Evolutionary conservation across 495 filamentous ascomycete species (phyloP).

Genomic region (Tuber aestivum): DNA sequence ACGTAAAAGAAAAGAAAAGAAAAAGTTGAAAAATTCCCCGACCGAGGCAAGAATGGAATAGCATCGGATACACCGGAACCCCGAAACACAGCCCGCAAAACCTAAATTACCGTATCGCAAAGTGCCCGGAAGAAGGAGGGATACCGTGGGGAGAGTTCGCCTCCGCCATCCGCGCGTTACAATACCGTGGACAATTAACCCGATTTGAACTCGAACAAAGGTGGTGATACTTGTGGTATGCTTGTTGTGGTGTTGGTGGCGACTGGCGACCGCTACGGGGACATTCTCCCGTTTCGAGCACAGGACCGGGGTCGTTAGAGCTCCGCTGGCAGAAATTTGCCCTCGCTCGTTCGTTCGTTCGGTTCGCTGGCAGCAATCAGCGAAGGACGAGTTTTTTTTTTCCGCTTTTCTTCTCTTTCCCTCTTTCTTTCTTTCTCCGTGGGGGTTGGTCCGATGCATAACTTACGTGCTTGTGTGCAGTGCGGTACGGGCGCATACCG

Average conservation of each 20-base stretch:
- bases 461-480: neutral
- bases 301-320: neutral
- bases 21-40: neutral
- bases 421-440: neutral
- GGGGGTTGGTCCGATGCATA: slow-evolving; percentile 1
- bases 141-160: neutral
- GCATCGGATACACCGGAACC: neutral
- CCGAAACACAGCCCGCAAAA: neutral
- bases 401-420: too few relatives aligned
- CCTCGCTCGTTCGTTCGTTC: neutral
- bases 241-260: too few relatives aligned
- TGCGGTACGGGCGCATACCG: neutral
- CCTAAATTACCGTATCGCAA: neutral
- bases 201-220: neutral
- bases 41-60: neutral
- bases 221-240: neutral
- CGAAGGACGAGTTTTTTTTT: neutral
- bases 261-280: too few relatives aligned
- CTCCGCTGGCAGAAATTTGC: slow-evolving; percentile 3
- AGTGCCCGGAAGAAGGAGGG: neutral
- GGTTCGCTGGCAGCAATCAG: slow-evolving; percentile 5
- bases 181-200: neutral
- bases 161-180: neutral
- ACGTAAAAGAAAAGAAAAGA: neutral
- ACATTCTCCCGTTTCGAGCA: neutral